Conservation (phyloP, 805 yeast species). For the Candida nitratophila region DNA sequence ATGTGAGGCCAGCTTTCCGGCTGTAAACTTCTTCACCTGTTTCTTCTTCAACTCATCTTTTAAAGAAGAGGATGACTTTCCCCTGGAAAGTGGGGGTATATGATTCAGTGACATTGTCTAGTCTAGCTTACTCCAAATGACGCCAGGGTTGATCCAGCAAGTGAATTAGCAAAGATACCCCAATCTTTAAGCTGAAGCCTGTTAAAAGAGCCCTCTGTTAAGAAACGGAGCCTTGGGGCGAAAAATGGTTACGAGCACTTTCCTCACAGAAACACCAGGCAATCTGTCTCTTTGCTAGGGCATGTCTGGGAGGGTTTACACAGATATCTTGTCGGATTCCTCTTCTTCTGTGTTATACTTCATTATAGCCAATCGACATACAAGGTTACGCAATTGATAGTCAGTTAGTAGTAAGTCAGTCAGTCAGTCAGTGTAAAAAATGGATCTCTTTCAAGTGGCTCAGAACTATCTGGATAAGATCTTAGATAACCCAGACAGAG, state of each 20-base stretch:
- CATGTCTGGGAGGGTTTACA: no score
- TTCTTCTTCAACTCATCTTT: constrained; percentile 22
- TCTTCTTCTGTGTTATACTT: no score
- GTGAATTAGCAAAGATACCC: no score
- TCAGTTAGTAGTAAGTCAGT: no score
- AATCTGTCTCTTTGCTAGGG: neutral
- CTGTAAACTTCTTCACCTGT: constrained; percentile 25
- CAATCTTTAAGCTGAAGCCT: no score
- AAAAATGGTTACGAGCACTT: neutral
- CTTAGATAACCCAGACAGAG: constrained; percentile 16
- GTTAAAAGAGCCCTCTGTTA: no score
- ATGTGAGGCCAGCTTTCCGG: constrained; percentile 22
- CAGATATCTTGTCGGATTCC: no score
- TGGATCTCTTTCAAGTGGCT: constrained; percentile 43
- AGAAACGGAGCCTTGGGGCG: no score
- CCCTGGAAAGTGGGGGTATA: constrained; percentile 11
- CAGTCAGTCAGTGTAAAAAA: constrained; percentile 8
- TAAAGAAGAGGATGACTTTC: constrained; percentile 20
- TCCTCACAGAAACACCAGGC: neutral
- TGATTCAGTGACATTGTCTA: constrained; percentile 8
- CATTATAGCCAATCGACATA: no score
- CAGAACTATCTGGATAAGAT: constrained; percentile 37
- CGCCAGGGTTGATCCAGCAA: no score
- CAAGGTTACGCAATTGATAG: no score
- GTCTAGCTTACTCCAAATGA: neutral